These are phyloP conservation scores for Candida glaebosa DNA, from an alignment of 805 yeast genomes.

Conservation along the genomic window DNA sequence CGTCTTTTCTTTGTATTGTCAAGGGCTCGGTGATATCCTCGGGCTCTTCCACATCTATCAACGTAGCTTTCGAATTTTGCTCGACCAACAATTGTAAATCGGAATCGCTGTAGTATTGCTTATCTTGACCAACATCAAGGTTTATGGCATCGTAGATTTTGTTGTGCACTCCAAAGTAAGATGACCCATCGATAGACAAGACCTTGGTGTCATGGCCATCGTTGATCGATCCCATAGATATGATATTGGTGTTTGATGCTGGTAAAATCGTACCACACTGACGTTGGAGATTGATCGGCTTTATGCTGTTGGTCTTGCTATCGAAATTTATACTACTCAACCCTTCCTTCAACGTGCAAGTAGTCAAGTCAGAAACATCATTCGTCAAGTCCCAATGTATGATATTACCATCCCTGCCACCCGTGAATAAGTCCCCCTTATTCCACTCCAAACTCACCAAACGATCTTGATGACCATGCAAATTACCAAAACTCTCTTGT, in stretches of 20 bases:
- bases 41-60: slow-evolving; percentile 11
- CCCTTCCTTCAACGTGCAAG: slow-evolving; percentile 48
- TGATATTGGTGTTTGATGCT: slow-evolving; percentile 50
- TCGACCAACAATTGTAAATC: slow-evolving; percentile 23
- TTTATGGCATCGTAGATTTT: slow-evolving; percentile 31
- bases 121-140: slow-evolving; percentile 17
- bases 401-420: slow-evolving; percentile 64
- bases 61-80: slow-evolving; percentile 13
- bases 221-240: slow-evolving; percentile 40
- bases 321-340: slow-evolving; percentile 38
- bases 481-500: slow-evolving; percentile 48
- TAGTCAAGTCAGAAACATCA: slow-evolving; percentile 13
- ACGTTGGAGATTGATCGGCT: slow-evolving; percentile 33
- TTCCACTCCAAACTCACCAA: slow-evolving; percentile 64
- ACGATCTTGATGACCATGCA: slow-evolving; percentile 53
- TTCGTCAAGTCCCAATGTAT: slow-evolving; percentile 59
- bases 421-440: slow-evolving; percentile 49
- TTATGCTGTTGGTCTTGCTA: slow-evolving; percentile 27
- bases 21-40: slow-evolving; percentile 6
- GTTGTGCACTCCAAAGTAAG: slow-evolving; percentile 56
- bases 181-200: slow-evolving; percentile 51
- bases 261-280: slow-evolving; percentile 65
- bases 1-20: slow-evolving; percentile 10
- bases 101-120: slow-evolving; percentile 27
- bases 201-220: slow-evolving; percentile 34